phyloP scores from a whole-genome alignment of 352 stramenopile genomes.

The Pythium pyrilobum region DNA sequence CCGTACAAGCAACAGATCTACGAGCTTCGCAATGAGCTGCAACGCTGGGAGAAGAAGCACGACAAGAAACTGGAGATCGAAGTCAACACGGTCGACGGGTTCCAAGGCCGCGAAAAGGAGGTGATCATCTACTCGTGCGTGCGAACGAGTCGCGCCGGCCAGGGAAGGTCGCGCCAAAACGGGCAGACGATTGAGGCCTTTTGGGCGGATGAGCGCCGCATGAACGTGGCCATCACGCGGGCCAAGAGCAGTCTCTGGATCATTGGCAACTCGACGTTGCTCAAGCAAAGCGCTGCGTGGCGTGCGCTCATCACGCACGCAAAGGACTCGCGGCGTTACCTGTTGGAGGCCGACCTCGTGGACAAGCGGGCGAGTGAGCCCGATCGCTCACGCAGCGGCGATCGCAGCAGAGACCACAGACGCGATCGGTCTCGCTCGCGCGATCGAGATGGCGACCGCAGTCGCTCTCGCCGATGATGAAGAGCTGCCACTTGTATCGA shows the following conservation, averaged over 20 bases:
- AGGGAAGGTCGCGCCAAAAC: conserved; percentile 52
- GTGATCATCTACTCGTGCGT: conserved; percentile 98
- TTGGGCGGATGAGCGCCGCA: conserved; percentile 95
- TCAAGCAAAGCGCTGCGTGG: conserved; percentile 68
- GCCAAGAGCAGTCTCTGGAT: conserved; percentile 94
- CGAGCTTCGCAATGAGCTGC: conserved; percentile 81
- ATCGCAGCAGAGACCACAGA: not conserved
- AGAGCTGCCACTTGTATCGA: conserved; percentile 3
- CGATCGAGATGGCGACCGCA: not conserved
- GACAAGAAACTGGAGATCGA: conserved; percentile 59
- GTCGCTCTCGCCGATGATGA: not conserved
- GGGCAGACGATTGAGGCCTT: conserved; percentile 74
- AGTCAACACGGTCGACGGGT: conserved; percentile 96
- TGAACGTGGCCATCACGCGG: conserved; percentile 98
- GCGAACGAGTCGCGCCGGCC: conserved; percentile 80
- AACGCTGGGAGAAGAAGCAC: conserved; percentile 43
- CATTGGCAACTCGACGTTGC: conserved; percentile 65
- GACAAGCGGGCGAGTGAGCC: not conserved
- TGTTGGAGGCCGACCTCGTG: conserved; percentile 24
- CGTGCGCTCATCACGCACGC: conserved; percentile 57
- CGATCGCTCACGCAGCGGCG: not conserved
- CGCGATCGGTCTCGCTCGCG: not conserved
- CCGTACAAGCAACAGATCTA: conserved; percentile 98
- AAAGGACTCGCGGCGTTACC: conserved; percentile 46
- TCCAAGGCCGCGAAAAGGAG: conserved; percentile 97